These are phyloP conservation scores for Ascoidea rubescens DNA, from an alignment of 805 yeast genomes.

Conservation along the genomic window DNA sequence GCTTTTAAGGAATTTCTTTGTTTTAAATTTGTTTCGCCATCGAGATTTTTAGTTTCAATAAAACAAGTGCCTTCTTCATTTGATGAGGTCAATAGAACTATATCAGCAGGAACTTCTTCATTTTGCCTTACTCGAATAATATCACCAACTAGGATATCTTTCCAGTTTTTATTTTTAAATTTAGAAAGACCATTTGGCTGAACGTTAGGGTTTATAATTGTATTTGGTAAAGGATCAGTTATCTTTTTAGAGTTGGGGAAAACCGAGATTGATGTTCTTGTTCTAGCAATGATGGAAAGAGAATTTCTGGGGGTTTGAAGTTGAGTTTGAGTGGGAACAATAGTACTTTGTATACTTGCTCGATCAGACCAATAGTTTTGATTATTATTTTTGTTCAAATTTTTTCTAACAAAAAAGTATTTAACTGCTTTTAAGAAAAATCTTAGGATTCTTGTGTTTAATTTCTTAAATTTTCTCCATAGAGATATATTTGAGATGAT, in stretches of 20 bases:
- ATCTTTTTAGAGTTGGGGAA: conserved; percentile 10
- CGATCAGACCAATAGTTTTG: conserved; percentile 15
- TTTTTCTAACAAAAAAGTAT: conserved; percentile 4
- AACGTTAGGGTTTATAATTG: conserved; percentile 20
- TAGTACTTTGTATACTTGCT: conserved; percentile 7
- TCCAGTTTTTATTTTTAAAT: conserved; percentile 48
- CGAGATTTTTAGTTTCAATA: conserved; percentile 59
- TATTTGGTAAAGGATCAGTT: conserved; percentile 14
- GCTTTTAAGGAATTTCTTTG: conserved; percentile 37
- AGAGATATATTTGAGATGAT: conserved; percentile 34
- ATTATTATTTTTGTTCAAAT: not conserved
- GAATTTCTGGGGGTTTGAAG: not conserved
- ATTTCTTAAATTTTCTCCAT: conserved; percentile 63
- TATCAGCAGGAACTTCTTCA: conserved; percentile 70
- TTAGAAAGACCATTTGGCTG: conserved; percentile 21
- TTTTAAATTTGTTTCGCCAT: conserved; percentile 69
- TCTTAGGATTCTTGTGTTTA: conserved; percentile 23
- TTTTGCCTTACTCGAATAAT: conserved; percentile 51
- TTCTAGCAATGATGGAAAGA: not conserved
- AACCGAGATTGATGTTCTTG: conserved; percentile 1
- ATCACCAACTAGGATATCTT: conserved; percentile 65
- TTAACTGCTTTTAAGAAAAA: conserved; percentile 1
- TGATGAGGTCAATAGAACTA: conserved; percentile 51
- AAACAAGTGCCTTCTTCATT: conserved; percentile 57
- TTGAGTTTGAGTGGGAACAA: not conserved